Conservation (phyloP, 148 eudicot genomes). For the Diospyros lotus region DNA sequence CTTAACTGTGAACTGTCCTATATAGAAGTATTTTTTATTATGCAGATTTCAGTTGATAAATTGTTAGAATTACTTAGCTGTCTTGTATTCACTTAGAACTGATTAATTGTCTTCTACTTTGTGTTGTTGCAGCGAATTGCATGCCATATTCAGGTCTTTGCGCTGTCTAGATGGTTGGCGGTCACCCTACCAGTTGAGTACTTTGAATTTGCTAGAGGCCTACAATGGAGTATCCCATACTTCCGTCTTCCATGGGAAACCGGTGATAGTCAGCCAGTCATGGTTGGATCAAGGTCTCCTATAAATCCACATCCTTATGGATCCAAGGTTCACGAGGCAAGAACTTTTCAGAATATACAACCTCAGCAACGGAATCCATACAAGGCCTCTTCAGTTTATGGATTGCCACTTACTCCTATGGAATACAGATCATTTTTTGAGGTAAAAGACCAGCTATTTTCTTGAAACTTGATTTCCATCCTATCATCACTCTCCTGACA, state of each 20-base stretch:
- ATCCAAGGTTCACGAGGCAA: constrained; percentile 22
- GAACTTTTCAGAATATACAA: constrained; percentile 19
- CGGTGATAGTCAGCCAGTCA: constrained; percentile 23
- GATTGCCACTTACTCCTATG: constrained; percentile 69
- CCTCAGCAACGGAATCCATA: constrained; percentile 18
- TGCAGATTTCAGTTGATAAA: neutral
- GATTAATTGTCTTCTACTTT: constrained; percentile 3
- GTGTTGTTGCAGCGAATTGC: constrained; percentile 62
- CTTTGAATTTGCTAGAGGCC: constrained; percentile 65
- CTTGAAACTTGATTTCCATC: neutral
- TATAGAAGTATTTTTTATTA: neutral
- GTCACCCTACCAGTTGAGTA: constrained; percentile 75
- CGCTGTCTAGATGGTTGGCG: constrained; percentile 79
- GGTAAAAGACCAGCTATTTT: constrained; percentile 33
- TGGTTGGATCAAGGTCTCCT: constrained; percentile 39
- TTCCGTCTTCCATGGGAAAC: constrained; percentile 79
- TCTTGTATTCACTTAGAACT: neutral
- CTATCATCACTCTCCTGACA: constrained; percentile 5
- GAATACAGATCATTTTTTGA: constrained; percentile 73
- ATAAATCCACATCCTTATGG: constrained; percentile 29
- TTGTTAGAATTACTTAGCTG: neutral
- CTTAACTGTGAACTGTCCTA: neutral
- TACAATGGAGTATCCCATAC: constrained; percentile 92
- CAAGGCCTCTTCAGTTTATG: constrained; percentile 47
- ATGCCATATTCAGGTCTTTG: constrained; percentile 84